Conservation (phyloP, 768 basidiomycete species). For the Chlorophyllum brunneum region DNA sequence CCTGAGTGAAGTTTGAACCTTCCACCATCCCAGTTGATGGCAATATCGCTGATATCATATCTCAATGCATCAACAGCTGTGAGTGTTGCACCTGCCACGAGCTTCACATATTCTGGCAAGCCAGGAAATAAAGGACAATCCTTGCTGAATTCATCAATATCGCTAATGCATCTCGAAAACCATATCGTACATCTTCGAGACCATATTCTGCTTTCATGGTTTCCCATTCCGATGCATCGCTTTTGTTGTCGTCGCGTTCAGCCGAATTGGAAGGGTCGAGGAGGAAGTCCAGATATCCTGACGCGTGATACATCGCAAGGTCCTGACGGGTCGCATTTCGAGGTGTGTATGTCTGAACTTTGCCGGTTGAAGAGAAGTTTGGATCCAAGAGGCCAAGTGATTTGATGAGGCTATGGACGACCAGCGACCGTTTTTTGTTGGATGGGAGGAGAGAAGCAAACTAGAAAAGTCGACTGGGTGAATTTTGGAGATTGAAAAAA, state of each 20-base stretch:
- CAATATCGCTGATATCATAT: conserved; percentile 47
- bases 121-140: conserved; percentile 80
- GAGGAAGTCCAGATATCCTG: conserved; percentile 64
- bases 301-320: conserved; percentile 64
- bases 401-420: conserved; percentile 63
- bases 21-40: conserved; percentile 92
- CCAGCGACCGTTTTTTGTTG: conserved; percentile 57
- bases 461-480: conserved; percentile 15
- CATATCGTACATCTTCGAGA: conserved; percentile 30
- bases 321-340: conserved; percentile 50
- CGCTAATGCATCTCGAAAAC: neutral
- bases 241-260: conserved; percentile 9
- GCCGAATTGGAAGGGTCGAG: conserved; percentile 31
- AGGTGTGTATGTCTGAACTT: conserved; percentile 48
- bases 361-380: conserved; percentile 21
- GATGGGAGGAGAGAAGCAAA: conserved; percentile 59
- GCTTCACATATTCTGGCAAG: conserved; percentile 62
- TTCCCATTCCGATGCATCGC: neutral
- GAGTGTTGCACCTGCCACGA: conserved; percentile 75
- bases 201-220: conserved; percentile 42
- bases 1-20: conserved; percentile 35
- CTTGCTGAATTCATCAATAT: conserved; percentile 30
- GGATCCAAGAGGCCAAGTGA: conserved; percentile 45
- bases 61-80: conserved; percentile 65
- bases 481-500: neutral